Evolutionary conservation across 1,284 basidiomycete genomes (phyloP).

Genomic region (Marasmius oreades): DNA sequence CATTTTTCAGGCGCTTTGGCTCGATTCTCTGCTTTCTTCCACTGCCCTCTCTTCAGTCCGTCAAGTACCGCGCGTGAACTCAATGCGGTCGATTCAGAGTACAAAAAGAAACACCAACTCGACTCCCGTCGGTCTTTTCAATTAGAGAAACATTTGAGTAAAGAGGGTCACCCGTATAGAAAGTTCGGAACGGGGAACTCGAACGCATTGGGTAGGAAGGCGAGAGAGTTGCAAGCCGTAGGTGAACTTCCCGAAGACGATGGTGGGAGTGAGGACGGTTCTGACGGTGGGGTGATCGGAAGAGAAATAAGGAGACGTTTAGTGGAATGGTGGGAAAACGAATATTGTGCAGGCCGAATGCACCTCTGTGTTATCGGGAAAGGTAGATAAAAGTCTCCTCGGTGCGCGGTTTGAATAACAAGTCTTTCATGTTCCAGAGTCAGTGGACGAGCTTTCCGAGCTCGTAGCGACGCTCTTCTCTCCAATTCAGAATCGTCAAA

Average conservation of each 20-base stretch:
- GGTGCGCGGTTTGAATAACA: not conserved
- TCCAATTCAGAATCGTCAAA: conserved; percentile 67
- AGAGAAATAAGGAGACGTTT: conserved; percentile 88
- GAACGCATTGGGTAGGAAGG: conserved; percentile 76
- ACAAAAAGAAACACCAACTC: conserved; percentile 95
- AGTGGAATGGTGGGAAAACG: conserved; percentile 91
- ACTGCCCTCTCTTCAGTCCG: conserved; percentile 86
- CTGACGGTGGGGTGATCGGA: conserved; percentile 74
- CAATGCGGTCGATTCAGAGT: conserved; percentile 96
- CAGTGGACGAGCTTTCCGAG: conserved; percentile 74
- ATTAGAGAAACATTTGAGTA: conserved; percentile 86
- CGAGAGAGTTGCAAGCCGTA: conserved; percentile 49
- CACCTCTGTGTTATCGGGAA: conserved; percentile 88
- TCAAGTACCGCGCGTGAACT: conserved; percentile 94
- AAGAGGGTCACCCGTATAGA: conserved; percentile 80
- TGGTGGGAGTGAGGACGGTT: conserved; percentile 52
- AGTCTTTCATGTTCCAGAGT: conserved; percentile 46
- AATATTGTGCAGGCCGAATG: conserved; percentile 96
- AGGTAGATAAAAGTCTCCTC: conserved; percentile 42
- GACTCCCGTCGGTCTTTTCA: conserved; percentile 98
- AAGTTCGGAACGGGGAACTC: conserved; percentile 96
- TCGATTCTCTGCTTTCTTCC: conserved; percentile 94
- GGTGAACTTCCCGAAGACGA: conserved; percentile 31
- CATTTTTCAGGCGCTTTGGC: conserved; percentile 83
- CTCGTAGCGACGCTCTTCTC: conserved; percentile 78